Conservation (phyloP, 768 basidiomycete genomes). For the Amanita muscaria region DNA sequence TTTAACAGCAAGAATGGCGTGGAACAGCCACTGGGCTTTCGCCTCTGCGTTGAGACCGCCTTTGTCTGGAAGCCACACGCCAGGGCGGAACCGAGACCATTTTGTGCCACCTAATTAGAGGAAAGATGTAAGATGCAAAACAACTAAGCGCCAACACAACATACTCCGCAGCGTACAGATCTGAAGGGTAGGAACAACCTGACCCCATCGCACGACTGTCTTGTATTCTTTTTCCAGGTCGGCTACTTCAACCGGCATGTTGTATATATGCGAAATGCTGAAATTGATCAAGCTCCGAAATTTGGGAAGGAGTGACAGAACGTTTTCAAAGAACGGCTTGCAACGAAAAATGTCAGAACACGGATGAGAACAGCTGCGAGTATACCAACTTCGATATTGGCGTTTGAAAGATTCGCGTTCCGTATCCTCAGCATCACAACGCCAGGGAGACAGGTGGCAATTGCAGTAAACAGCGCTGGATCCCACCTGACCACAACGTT, state of each 20-base stretch:
- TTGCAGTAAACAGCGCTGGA: constrained; percentile 6
- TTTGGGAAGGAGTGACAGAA: background rate
- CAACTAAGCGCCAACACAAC: background rate
- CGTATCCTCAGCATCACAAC: constrained; percentile 11
- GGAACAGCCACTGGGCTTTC: constrained; percentile 3
- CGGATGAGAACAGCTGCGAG: background rate
- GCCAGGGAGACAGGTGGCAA: constrained; percentile 8
- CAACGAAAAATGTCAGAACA: background rate
- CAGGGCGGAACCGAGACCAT: constrained; percentile 3
- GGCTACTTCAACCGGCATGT: background rate
- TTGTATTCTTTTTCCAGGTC: constrained; percentile 3
- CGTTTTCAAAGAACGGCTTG: constrained; percentile 3
- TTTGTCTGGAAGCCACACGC: constrained; percentile 6
- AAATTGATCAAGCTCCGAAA: constrained; percentile 1
- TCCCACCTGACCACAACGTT: constrained; percentile 13
- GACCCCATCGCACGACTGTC: background rate
- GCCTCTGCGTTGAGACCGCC: constrained; percentile 2
- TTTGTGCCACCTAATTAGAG: background rate
- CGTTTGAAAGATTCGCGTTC: constrained; percentile 6
- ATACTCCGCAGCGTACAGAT: constrained; percentile 3
- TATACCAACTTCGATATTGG: constrained; percentile 7
- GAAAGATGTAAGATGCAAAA: background rate
- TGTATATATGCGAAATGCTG: background rate
- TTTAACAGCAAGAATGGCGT: constrained; percentile 1
- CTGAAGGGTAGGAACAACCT: background rate